A percentile compares a stretch with the other conserved stretches of the same genome.
phyloP scores from a whole-genome alignment of 1,284 basidiomycete species.

The Boletus semigastroideus region DNA sequence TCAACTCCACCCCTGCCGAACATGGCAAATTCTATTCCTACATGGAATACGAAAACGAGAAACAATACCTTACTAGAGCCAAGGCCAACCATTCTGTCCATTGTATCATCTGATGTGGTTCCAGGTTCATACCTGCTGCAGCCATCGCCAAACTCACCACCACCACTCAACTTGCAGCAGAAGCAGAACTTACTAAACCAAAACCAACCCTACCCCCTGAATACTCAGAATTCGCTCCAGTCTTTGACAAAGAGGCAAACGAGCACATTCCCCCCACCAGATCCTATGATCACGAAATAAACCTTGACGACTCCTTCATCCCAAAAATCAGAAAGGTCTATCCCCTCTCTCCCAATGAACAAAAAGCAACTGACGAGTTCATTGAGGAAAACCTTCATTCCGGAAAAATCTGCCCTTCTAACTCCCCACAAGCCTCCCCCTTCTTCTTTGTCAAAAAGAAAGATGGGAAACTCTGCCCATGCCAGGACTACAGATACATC shows the following conservation, averaged over 20 bases:
- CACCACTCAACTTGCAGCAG: no score
- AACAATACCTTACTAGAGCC: no score
- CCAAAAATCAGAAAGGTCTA: not conserved
- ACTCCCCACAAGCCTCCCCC: no score
- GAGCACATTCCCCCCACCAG: not conserved
- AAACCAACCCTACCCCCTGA: not conserved
- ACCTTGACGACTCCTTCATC: not conserved
- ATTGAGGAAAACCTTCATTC: no score
- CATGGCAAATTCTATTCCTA: no score
- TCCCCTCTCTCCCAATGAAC: not conserved
- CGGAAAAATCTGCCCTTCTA: not conserved
- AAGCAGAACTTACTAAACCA: not conserved
- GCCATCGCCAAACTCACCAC: not conserved
- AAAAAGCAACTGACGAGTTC: no score
- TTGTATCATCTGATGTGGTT: not conserved
- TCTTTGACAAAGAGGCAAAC: not conserved
- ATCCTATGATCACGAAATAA: not conserved
- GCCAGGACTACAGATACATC: not conserved
- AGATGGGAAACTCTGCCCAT: not conserved
- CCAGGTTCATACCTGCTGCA: not conserved
- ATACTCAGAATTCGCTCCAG: fast-evolving
- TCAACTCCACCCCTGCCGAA: no score
- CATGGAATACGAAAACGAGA: no score
- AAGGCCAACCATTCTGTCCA: no score
- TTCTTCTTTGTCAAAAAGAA: no score